These are phyloP conservation scores for Amanita exitialis DNA, from an alignment of 768 basidiomycete species.

Conservation along the genomic window DNA sequence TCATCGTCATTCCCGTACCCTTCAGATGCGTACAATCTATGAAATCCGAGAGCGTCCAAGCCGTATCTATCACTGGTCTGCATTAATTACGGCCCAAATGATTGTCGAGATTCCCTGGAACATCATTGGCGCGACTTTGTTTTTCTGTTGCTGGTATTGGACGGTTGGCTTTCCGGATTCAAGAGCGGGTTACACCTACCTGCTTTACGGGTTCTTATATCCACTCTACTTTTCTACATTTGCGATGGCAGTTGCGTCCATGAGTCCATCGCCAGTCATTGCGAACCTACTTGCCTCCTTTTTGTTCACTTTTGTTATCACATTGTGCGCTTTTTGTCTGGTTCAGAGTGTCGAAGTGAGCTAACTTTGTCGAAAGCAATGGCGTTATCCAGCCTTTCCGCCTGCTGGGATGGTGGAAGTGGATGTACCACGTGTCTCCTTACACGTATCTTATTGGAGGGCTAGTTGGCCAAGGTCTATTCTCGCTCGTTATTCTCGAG, in stretches of 20 bases:
- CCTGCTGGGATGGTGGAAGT: constrained; percentile 58
- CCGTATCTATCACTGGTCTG: constrained; percentile 57
- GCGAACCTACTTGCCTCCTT: constrained; percentile 48
- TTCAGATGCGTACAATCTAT: constrained; percentile 45
- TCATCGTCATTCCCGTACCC: not conserved
- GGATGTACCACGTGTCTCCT: constrained; percentile 55
- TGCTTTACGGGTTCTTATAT: constrained; percentile 45
- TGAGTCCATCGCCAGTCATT: constrained; percentile 51
- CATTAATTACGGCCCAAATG: constrained; percentile 44
- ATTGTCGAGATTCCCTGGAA: constrained; percentile 58
- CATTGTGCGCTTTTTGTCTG: constrained; percentile 34
- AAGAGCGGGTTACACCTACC: constrained; percentile 49
- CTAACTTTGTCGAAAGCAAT: constrained; percentile 25
- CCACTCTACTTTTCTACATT: constrained; percentile 59
- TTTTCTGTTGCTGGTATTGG: constrained; percentile 70
- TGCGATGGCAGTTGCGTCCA: constrained; percentile 49
- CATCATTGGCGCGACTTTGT: constrained; percentile 45
- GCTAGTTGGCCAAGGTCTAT: constrained; percentile 34
- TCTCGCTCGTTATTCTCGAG: constrained; percentile 14
- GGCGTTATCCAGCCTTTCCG: constrained; percentile 60
- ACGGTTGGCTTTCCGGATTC: constrained; percentile 49
- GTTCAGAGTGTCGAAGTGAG: not conserved
- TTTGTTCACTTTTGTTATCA: constrained; percentile 53
- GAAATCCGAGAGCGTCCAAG: constrained; percentile 61
- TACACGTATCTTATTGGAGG: constrained; percentile 44